Evolutionary conservation across 2,329 filamentous ascomycete genomes (phyloP), one percentile per base, ranked within the genome.

Genomic region (Aciculosporium take): DNA sequence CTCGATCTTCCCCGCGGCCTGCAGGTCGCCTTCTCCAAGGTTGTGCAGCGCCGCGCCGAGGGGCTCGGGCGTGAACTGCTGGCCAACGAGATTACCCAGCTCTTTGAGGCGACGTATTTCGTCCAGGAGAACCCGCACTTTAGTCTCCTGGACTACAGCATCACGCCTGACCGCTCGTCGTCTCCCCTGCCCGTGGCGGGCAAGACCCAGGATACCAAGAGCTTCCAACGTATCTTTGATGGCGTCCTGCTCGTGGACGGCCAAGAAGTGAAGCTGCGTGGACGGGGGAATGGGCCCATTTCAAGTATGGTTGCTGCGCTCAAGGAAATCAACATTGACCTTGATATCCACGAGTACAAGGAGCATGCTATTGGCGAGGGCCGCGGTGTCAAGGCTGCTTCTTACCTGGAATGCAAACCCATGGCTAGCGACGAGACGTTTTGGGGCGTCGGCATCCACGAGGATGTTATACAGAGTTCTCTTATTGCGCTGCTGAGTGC

Each of bases 261-360:
- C 34, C 65, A 74, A 46, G 86, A 96, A 64, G 79, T 85, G 56
- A 71, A 74, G 49, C 76, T 96, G 46, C 74, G 73, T 25, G 89
- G 91, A 46, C 74, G 79, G 8, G 89, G 89, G 27, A 94, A 88
- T 56, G 89, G 89, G 55, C 86, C 89, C 27, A 85, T 96, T 52
- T 95, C 87, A 3, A 85, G 83, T 47, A 66, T 96, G 55, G 85
- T 85, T 2, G 80, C 86, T 52, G 89, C 88, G 13, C 71, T 98
- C 33, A 75, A 76, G 51, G 70, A 71, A 13, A 65, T 96, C 27
- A 84, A 85, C 44, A 81, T 96, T 48, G 81, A 93, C 55, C 69
- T 96, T 20, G 89, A 96, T 56, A 86, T 96, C 39, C 76, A 80
- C 35, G 86, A 95, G 60, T 96, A 96, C 69, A 94, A 93, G 68